phyloP scores from a whole-genome alignment of 164 flowering plant genomes.

The Stephania cephalantha region DNA sequence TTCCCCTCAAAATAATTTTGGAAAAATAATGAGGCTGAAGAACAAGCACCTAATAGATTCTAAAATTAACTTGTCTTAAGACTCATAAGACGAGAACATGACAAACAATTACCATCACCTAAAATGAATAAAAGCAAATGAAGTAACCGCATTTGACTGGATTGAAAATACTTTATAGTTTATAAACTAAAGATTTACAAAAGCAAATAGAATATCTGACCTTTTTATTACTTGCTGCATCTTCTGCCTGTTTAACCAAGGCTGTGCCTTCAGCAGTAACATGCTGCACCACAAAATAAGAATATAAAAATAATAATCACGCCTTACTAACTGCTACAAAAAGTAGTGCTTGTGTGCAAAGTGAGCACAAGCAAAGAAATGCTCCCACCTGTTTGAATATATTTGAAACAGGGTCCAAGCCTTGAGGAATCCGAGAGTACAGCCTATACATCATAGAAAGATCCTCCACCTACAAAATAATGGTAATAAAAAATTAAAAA shows the following conservation, averaged over 20 bases:
- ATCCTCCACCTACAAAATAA: slow-evolving; percentile 47
- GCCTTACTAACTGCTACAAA: not conserved
- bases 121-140: not conserved
- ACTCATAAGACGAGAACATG: not conserved
- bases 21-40: not conserved
- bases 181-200: not conserved
- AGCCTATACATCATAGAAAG: slow-evolving; percentile 92
- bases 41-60: not conserved
- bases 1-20: not conserved
- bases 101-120: not conserved
- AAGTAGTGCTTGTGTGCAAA: not conserved
- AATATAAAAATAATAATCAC: not conserved
- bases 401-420: slow-evolving; percentile 72
- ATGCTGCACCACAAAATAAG: slow-evolving; percentile 49
- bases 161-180: not conserved
- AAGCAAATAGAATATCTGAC: slow-evolving; percentile 23
- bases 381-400: slow-evolving; percentile 83
- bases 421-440: slow-evolving; percentile 58
- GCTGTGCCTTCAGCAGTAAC: slow-evolving; percentile 89
- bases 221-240: slow-evolving; percentile 91
- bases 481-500: not conserved
- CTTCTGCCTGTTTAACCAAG: slow-evolving; percentile 93
- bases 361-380: not conserved
- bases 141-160: not conserved
- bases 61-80: not conserved